Evolutionary conservation across 2,329 filamentous ascomycete genomes (phyloP).

Genomic region (Talaromyces islandicus): DNA sequence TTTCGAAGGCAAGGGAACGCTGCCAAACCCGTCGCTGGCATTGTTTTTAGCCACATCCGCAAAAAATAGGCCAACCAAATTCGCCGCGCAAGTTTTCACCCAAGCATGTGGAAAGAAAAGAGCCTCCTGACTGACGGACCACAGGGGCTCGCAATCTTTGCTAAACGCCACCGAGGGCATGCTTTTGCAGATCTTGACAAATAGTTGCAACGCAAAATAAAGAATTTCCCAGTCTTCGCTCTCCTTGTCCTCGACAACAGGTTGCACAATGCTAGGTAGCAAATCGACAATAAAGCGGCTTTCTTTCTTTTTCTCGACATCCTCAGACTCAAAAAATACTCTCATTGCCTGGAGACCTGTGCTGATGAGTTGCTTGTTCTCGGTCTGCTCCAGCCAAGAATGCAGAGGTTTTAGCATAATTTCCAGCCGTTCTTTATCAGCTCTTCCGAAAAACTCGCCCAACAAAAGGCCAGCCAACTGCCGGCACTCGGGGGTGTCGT

Average conservation of each 20-base stretch:
- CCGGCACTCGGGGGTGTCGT: slow-evolving; percentile 79
- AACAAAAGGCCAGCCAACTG: slow-evolving; percentile 74
- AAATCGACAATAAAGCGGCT: slow-evolving; percentile 51
- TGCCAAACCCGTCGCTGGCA: slow-evolving; percentile 46
- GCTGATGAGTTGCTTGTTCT: slow-evolving; percentile 64
- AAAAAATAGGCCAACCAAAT: slow-evolving; percentile 70
- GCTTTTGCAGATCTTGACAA: slow-evolving; percentile 61
- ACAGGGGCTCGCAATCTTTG: slow-evolving; percentile 57
- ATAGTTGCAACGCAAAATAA: slow-evolving; percentile 65
- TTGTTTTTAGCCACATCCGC: slow-evolving; percentile 67
- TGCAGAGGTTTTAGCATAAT: slow-evolving; percentile 67
- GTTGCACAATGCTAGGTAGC: slow-evolving; percentile 51
- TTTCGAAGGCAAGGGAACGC: slow-evolving; percentile 61
- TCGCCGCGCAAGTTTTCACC: slow-evolving; percentile 71
- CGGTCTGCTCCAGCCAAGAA: slow-evolving; percentile 69
- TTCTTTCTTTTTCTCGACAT: slow-evolving; percentile 62
- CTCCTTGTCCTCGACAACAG: slow-evolving; percentile 43
- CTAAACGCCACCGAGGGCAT: slow-evolving; percentile 61
- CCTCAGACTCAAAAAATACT: slow-evolving; percentile 70
- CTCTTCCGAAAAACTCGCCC: slow-evolving; percentile 71
- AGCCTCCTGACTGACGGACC: slow-evolving; percentile 62
- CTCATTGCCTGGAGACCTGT: slow-evolving; percentile 75
- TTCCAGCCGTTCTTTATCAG: slow-evolving; percentile 65
- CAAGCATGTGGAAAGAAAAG: slow-evolving; percentile 66
- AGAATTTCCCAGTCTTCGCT: slow-evolving; percentile 63